Conservation (phyloP, 2,329 filamentous ascomycete species). For the Cladosporium sp. region DNA sequence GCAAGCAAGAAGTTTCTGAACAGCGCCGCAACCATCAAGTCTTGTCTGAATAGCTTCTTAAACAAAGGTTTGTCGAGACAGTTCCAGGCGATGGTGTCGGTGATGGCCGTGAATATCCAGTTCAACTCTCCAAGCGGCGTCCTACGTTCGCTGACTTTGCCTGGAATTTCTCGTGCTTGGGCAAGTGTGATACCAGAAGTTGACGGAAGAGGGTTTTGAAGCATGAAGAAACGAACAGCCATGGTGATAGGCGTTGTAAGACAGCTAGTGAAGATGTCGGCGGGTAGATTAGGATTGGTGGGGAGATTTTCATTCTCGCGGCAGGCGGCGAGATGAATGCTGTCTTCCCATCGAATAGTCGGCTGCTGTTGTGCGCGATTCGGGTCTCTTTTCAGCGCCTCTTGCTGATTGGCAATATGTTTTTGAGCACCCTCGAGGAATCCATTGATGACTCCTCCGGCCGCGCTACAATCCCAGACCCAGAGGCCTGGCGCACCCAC, state of each 20-base stretch:
- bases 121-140: conserved; percentile 95
- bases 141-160: conserved; percentile 83
- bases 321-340: conserved; percentile 90
- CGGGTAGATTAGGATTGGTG: conserved; percentile 87
- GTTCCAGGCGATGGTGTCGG: conserved; percentile 98
- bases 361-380: conserved; percentile 25
- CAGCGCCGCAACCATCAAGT: conserved; percentile 96
- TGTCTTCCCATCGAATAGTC: conserved; percentile 67
- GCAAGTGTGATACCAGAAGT: conserved; percentile 63
- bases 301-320: conserved; percentile 86
- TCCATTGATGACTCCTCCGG: conserved; percentile 90
- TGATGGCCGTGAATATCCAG: conserved; percentile 99
- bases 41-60: conserved; percentile 94
- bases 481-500: conserved; percentile 92
- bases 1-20: conserved; percentile 95
- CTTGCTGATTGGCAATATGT: conserved; percentile 82
- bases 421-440: conserved; percentile 94
- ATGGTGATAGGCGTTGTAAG: conserved; percentile 97
- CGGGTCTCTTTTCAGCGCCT: conserved; percentile 69
- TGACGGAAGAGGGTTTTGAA: conserved; percentile 74
- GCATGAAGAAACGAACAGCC: conserved; percentile 90
- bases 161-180: conserved; percentile 82
- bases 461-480: conserved; percentile 96
- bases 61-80: conserved; percentile 84
- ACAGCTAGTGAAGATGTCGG: conserved; percentile 93